These are phyloP conservation scores for Fomitopsis pulvina DNA, from an alignment of 768 basidiomycete species.

Conservation along the genomic window DNA sequence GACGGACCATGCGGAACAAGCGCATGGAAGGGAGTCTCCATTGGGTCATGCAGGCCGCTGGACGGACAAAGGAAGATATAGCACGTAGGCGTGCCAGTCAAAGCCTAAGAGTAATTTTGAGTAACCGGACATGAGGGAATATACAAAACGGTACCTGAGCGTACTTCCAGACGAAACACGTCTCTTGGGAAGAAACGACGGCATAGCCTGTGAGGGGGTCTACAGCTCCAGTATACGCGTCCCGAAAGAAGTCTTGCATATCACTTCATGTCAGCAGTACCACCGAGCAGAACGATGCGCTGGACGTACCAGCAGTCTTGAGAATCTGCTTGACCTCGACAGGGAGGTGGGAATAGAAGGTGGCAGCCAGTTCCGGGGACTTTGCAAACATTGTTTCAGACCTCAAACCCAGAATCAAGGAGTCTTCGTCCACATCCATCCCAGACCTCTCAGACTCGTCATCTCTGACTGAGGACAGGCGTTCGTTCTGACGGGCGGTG, in stretches of 20 bases:
- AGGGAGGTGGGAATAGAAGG: conserved; percentile 65
- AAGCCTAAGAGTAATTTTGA: conserved; percentile 29
- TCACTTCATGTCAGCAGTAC: neutral
- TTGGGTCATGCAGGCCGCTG: conserved; percentile 38
- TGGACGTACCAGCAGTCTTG: conserved; percentile 51
- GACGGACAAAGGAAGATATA: conserved; percentile 75
- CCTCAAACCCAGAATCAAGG: conserved; percentile 29
- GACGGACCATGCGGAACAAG: conserved; percentile 60
- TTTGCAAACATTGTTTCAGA: conserved; percentile 52
- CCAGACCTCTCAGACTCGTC: conserved; percentile 31
- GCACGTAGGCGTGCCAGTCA: conserved; percentile 71
- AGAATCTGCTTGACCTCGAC: conserved; percentile 70
- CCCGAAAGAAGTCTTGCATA: conserved; percentile 55
- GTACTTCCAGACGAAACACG: conserved; percentile 84
- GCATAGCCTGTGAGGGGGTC: conserved; percentile 71
- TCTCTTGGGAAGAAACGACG: conserved; percentile 61
- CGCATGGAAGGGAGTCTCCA: conserved; percentile 41
- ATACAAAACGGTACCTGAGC: conserved; percentile 38
- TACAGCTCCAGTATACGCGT: conserved; percentile 63
- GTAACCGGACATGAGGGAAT: neutral
- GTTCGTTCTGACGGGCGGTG: conserved; percentile 18
- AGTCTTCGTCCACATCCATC: conserved; percentile 65
- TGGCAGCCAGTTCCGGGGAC: conserved; percentile 61
- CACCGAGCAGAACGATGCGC: neutral
- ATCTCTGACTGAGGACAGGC: conserved; percentile 24